Conservation (phyloP, 495 filamentous ascomycete genomes). For the Thermothielavioides terrestris region DNA sequence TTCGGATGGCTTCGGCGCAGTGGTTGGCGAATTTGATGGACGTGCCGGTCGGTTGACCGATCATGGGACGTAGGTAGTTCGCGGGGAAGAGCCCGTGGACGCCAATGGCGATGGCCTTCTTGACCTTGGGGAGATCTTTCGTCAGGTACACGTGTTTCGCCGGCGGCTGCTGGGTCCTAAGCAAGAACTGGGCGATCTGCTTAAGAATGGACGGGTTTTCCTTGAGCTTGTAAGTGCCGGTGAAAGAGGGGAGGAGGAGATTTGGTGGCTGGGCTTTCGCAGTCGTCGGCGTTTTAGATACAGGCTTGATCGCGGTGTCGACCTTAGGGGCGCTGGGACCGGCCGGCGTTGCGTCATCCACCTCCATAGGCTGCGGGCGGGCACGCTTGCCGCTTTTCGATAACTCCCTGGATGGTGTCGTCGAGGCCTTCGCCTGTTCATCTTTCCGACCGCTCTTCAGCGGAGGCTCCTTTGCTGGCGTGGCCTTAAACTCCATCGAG, state of each 20-base stretch:
- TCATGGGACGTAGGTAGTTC: conserved; percentile 68
- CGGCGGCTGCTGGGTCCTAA: conserved; percentile 50
- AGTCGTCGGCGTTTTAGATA: conserved; percentile 24
- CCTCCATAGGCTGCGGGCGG: conserved; percentile 41
- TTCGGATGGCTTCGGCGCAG: conserved; percentile 72
- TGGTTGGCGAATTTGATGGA: conserved; percentile 88
- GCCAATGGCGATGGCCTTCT: conserved; percentile 81
- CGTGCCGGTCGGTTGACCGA: conserved; percentile 92
- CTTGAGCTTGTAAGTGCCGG: conserved; percentile 56
- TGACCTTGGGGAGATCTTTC: conserved; percentile 61
- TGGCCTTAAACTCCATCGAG: conserved; percentile 40
- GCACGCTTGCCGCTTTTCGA: conserved; percentile 42
- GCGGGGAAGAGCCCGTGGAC: conserved; percentile 93
- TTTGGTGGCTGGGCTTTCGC: conserved; percentile 43
- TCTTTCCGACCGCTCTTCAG: conserved; percentile 25
- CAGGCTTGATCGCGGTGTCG: conserved; percentile 23
- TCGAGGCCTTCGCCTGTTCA: conserved; percentile 11
- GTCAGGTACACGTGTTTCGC: conserved; percentile 63
- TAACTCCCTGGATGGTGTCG: conserved; percentile 20
- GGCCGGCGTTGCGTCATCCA: conserved; percentile 29
- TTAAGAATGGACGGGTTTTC: conserved; percentile 63
- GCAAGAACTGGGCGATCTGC: conserved; percentile 58
- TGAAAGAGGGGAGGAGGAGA: conserved; percentile 60
- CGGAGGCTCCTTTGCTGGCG: conserved; percentile 30
- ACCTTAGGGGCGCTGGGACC: conserved; percentile 30